These are phyloP conservation scores for Petunia axillaris DNA, from an alignment of 257 asterid species.

Conservation along the genomic window DNA sequence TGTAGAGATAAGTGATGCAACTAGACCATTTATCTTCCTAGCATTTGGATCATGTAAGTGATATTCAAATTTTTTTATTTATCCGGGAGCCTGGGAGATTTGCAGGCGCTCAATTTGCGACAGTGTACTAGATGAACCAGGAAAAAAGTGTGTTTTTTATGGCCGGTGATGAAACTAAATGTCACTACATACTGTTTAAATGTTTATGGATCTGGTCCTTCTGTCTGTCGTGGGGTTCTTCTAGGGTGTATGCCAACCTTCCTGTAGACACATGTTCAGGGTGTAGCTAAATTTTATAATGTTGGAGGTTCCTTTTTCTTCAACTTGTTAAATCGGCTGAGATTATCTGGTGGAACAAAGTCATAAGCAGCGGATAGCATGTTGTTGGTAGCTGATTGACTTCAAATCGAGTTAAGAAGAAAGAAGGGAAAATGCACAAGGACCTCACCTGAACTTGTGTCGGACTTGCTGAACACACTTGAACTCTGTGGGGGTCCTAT, in stretches of 20 bases:
- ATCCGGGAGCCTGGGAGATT: not conserved
- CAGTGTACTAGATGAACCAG: not conserved
- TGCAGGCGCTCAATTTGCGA: not conserved
- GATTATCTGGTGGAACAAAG: not conserved
- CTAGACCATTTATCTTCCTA: not conserved
- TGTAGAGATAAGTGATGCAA: constrained; percentile 13
- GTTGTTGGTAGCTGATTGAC: not conserved
- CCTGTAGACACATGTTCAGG: not conserved
- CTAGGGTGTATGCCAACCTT: not conserved
- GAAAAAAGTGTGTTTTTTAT: not conserved
- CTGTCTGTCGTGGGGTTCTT: not conserved
- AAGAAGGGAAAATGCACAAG: not conserved
- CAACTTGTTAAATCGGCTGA: not conserved
- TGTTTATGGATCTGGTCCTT: not conserved
- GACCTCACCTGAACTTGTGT: no score
- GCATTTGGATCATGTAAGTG: not conserved
- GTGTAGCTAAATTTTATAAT: not conserved
- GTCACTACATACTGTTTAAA: constrained; percentile 1
- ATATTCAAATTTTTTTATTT: not conserved
- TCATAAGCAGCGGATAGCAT: not conserved
- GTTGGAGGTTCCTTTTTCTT: not conserved
- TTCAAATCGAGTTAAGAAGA: not conserved
- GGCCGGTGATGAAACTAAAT: not conserved
- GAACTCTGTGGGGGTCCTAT: no score
- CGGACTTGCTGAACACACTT: no score